phyloP scores from a whole-genome alignment of 2,329 filamentous ascomycete species.

The Paraphoma chrysanthemicola region DNA sequence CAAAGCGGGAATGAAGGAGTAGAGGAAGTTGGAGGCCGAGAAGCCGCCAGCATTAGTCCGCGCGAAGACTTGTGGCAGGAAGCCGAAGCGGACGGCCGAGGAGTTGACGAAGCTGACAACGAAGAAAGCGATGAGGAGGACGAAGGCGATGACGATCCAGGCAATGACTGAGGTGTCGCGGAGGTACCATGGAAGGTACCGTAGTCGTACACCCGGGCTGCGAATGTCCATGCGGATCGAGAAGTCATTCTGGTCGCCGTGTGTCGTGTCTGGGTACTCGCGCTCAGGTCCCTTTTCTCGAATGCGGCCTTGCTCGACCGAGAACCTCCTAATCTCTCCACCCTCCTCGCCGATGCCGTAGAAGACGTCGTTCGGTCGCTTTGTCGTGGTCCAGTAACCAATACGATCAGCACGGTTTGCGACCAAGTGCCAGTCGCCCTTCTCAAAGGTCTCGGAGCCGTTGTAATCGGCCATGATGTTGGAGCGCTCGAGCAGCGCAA shows the following conservation, averaged over 20 bases:
- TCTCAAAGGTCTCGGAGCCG: conserved; percentile 68
- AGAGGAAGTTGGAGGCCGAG: conserved; percentile 87
- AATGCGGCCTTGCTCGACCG: conserved; percentile 56
- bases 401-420: conserved; percentile 71
- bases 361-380: conserved; percentile 71
- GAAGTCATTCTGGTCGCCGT: conserved; percentile 40
- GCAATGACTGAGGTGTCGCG: conserved; percentile 69
- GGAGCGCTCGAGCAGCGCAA: conserved; percentile 78
- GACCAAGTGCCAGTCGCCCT: conserved; percentile 60
- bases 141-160: conserved; percentile 60
- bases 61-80: conserved; percentile 71
- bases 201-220: conserved; percentile 62
- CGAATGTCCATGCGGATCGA: conserved; percentile 60
- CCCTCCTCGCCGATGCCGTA: conserved; percentile 78
- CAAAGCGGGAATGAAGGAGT: conserved; percentile 75
- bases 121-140: conserved; percentile 61
- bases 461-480: conserved; percentile 78
- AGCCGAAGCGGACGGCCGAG: conserved; percentile 72
- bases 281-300: conserved; percentile 53
- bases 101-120: conserved; percentile 78
- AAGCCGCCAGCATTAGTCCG: conserved; percentile 69
- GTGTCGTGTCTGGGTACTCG: conserved; percentile 13
- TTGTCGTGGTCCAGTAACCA: conserved; percentile 84
- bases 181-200: conserved; percentile 80
- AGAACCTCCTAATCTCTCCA: conserved; percentile 58